Evolutionary conservation across 164 flowering plant genomes (phyloP).

Genomic region (Stephania yunnanensis): DNA sequence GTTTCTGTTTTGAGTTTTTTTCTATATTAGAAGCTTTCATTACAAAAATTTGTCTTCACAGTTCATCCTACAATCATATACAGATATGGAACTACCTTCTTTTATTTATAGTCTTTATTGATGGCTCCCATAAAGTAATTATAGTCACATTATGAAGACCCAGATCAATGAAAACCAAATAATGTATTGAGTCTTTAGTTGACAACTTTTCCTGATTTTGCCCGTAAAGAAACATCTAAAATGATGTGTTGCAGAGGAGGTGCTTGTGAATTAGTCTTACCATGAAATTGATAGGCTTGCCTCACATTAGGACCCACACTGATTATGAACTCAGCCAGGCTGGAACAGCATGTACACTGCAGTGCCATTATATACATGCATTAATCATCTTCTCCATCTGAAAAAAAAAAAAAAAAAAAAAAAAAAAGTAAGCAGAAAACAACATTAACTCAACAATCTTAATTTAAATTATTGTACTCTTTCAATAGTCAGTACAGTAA

Average conservation of each 20-base stretch:
- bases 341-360: not conserved
- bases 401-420: not conserved
- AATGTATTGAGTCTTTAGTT: not conserved
- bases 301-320: not conserved
- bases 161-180: not conserved
- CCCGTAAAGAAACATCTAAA: not conserved
- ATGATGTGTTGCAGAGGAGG: no score
- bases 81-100: not conserved
- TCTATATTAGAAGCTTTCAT: not conserved
- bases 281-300: no score
- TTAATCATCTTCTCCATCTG: not conserved
- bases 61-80: not conserved
- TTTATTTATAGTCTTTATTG: not conserved
- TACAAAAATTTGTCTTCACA: not conserved
- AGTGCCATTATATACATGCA: not conserved
- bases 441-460: not conserved
- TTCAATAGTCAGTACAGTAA: not conserved
- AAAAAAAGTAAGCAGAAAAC: not conserved
- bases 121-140: not conserved
- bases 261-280: no score
- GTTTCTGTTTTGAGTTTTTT: not conserved
- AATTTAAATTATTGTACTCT: no score
- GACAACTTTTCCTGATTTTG: no score
- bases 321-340: not conserved
- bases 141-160: not conserved